phyloP scores from a whole-genome alignment of 2,329 filamentous ascomycete genomes.

The Metarhizium sp. region DNA sequence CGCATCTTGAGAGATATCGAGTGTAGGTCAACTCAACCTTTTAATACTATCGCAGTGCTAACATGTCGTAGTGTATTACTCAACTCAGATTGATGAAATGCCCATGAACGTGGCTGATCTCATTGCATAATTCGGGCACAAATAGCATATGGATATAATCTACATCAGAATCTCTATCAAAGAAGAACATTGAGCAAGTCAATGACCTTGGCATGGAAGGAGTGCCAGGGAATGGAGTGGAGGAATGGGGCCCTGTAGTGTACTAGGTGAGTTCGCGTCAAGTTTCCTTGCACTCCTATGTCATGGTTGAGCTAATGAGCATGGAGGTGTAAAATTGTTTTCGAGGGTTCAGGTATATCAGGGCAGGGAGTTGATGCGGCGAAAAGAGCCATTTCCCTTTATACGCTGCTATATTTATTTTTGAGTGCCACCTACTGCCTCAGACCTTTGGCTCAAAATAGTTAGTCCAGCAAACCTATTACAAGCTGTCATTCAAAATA shows the following conservation, averaged over 20 bases:
- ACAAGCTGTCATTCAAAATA: too few species aligned
- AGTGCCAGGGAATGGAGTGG: constrained; percentile 4
- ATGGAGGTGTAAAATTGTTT: constrained; percentile 2
- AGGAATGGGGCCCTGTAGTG: constrained; percentile 10
- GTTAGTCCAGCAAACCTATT: neutral
- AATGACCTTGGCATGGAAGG: neutral
- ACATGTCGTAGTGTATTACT: constrained; percentile 67
- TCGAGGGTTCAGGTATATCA: neutral
- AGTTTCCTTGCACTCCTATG: neutral
- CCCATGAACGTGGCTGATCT: constrained; percentile 81
- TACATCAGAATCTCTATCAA: neutral
- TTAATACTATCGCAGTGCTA: constrained; percentile 15
- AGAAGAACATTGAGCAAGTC: neutral
- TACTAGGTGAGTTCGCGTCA: constrained; percentile 8
- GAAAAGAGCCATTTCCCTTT: neutral
- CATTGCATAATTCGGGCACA: constrained; percentile 32
- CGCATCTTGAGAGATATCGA: constrained; percentile 96
- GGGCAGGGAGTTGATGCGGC: neutral
- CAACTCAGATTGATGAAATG: constrained; percentile 97
- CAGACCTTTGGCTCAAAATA: neutral
- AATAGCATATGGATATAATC: neutral
- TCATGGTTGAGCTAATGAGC: neutral
- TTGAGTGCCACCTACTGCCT: neutral
- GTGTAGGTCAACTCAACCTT: constrained; percentile 42
- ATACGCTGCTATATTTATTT: neutral